Conservation (phyloP, 2,329 filamentous ascomycete genomes). For the Ascochyta clinopodiicola region DNA sequence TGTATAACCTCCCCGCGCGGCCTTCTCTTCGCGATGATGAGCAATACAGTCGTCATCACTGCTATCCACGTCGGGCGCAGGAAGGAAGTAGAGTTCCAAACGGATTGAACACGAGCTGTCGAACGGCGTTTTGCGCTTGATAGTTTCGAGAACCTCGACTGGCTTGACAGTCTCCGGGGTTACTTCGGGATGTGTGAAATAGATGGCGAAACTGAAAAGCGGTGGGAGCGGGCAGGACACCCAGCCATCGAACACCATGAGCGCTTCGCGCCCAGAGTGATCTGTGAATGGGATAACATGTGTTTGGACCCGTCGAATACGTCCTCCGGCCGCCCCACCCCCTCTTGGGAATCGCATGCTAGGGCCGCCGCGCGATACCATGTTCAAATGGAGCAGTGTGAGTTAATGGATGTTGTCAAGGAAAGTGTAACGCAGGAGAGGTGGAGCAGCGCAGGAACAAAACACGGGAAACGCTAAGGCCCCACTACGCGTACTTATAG, state of each 20-base stretch:
- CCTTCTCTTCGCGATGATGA: constrained; percentile 18
- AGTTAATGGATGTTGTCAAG: constrained; percentile 3
- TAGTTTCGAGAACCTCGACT: constrained; percentile 14
- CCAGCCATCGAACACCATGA: constrained; percentile 12
- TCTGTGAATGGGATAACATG: constrained; percentile 20
- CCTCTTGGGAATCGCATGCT: constrained; percentile 11
- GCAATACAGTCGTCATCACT: constrained; percentile 9
- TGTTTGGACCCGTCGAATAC: constrained; percentile 18
- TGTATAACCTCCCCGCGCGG: constrained; percentile 12
- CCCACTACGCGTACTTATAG: too few species aligned
- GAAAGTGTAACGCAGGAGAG: constrained; percentile 4
- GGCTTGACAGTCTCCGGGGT: constrained; percentile 17
- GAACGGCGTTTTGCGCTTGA: constrained; percentile 9
- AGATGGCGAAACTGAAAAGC: constrained; percentile 20
- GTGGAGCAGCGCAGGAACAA: constrained; percentile 6
- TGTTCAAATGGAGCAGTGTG: constrained; percentile 7
- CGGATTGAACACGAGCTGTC: constrained; percentile 7
- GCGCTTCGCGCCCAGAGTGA: constrained; percentile 12
- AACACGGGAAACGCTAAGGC: constrained; percentile 3
- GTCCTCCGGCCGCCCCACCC: constrained; percentile 5
- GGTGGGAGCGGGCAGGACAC: constrained; percentile 19
- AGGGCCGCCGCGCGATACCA: constrained; percentile 11
- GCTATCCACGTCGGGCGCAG: constrained; percentile 3
- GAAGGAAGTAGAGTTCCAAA: constrained; percentile 11
- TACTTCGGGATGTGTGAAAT: constrained; percentile 18